Evolutionary conservation across 2,329 filamentous ascomycete genomes (phyloP).

Genomic region (Calcarisporium arbuscula): DNA sequence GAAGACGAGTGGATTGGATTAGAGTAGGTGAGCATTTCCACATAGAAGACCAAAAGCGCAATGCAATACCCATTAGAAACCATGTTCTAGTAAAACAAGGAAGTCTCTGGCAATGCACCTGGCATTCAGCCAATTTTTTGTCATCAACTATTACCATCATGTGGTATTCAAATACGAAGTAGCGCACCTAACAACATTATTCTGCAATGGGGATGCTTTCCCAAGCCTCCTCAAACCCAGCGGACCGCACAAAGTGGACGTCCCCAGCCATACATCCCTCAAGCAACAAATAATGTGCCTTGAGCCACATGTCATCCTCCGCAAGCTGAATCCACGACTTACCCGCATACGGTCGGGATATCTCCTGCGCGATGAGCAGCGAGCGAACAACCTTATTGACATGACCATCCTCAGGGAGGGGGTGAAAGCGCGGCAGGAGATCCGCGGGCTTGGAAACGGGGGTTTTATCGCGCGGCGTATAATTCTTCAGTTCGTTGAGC

Average conservation of each 20-base stretch:
- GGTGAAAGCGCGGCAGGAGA: conserved; percentile 40
- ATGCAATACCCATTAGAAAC: too few relatives aligned
- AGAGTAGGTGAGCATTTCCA: conserved; percentile 33
- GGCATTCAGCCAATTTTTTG: too few relatives aligned
- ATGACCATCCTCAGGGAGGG: conserved; percentile 71
- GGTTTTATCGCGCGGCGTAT: conserved; percentile 41
- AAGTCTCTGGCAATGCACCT: too few relatives aligned
- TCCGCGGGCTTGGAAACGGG: conserved; percentile 38
- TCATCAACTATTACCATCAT: too few relatives aligned
- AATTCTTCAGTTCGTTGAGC: conserved; percentile 51
- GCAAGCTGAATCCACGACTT: conserved; percentile 46
- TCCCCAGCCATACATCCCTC: too few relatives aligned
- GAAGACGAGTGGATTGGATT: conserved; percentile 43
- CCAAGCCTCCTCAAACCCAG: conserved; percentile 64
- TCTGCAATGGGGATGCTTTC: conserved; percentile 34
- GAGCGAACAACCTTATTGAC: conserved; percentile 68
- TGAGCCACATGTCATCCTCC: conserved; percentile 52
- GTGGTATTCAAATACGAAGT: background rate
- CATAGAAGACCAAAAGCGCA: too few relatives aligned
- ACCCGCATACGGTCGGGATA: conserved; percentile 38
- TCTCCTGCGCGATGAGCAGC: conserved; percentile 54
- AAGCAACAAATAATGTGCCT: conserved; percentile 53
- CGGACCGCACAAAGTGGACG: conserved; percentile 61
- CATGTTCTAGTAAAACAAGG: too few relatives aligned
- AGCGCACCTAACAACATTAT: conserved; percentile 1